These are phyloP conservation scores for Tolypocladium pustulatum DNA, from an alignment of 2,329 filamentous ascomycete species.

Conservation along the genomic window DNA sequence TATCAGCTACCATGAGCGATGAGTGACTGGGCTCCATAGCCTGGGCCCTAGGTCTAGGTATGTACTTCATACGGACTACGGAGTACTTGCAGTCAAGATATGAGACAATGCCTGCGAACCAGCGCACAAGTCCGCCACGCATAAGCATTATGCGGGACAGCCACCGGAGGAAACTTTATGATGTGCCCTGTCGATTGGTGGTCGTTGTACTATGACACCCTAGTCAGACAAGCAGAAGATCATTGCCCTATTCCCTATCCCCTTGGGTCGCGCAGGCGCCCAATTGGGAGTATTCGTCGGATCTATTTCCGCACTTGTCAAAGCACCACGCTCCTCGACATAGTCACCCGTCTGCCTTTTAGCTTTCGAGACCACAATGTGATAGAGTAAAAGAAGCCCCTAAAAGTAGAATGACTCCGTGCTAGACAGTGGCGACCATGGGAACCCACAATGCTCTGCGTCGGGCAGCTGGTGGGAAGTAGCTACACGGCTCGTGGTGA, in stretches of 20 bases:
- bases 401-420: too few relatives aligned
- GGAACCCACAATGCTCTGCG: not conserved
- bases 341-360: too few relatives aligned
- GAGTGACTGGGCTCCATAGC: not conserved
- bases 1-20: not conserved
- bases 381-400: too few relatives aligned
- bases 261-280: not conserved
- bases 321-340: too few relatives aligned
- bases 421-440: not conserved
- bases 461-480: not conserved
- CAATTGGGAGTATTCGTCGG: not conserved
- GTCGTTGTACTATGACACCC: not conserved
- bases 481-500: not conserved
- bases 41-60: not conserved
- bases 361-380: too few relatives aligned
- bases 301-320: not conserved
- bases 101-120: not conserved
- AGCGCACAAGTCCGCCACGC: not conserved
- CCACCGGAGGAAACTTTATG: not conserved
- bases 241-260: not conserved
- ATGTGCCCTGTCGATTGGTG: not conserved
- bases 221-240: not conserved
- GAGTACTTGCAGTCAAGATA: not conserved
- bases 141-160: not conserved
- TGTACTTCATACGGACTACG: too few relatives aligned